Evolutionary conservation across 495 filamentous ascomycete genomes (phyloP), one percentile per base, ranked within the genome.

Genomic region (Polyplosphaeria fusca): DNA sequence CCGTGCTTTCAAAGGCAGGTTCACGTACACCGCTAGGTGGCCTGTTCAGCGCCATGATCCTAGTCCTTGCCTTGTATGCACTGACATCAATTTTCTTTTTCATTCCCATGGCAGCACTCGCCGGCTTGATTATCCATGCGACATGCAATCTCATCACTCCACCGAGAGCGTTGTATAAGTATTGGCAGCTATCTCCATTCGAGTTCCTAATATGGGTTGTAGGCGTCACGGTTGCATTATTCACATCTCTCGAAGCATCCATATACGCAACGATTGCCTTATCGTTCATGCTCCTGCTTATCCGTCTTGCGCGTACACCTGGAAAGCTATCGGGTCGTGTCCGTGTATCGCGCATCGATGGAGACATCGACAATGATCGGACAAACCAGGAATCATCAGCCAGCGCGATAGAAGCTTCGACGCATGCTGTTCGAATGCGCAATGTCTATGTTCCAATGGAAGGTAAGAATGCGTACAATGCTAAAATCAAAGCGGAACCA

Each of bases 51-150:
- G 52, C 52, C 25, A 47, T 47, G 52, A 37, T 55, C 14, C 22
- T 55, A 4, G 40, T 55, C 1, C 30, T 55, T 1, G 42, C 52
- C 18, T 24, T 55, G 13, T 55, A 55, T 25, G 52, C 52, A 5
- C 52, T 55, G 4, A 55, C 52, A 4, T n/a, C 42, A 16, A 32
- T 55, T 5, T 55, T 55, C 43, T 55, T 40, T 23, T 55, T 26
- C 26, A 55, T 55, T 16, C 52, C 52, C 25, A 55, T 37, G 16
- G 52, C 52, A 7, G 52, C 52, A 26, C 43, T 55, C 2, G 52
- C 52, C 5, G 52, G 52, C 44, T 19, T 55, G 16, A 55, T 55
- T 18, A 55, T 55, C 18, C 52, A 55, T 24, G 52, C 52, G 3
- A 35, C 32, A 7, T 7, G n/a, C 5, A 55, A 55, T 40, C 43